Evolutionary conservation across 352 stramenopile species (phyloP), one percentile per base, ranked within the genome.

Genomic region (Blastocystis hominis): DNA sequence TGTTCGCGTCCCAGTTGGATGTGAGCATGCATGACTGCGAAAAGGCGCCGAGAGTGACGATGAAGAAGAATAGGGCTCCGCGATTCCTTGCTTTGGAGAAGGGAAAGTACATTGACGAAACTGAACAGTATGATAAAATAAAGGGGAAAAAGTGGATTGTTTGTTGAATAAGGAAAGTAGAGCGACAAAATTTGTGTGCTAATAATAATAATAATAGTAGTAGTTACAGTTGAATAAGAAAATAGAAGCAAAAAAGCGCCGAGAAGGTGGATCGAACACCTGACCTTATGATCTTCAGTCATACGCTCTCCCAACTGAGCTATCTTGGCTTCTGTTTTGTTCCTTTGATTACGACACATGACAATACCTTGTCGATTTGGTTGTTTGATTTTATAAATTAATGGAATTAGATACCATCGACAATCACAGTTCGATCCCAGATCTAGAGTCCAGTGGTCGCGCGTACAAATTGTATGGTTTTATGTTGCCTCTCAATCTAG

Each of bases 251-350:
- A 76, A 76, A 76, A 76, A 76, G 64, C 64, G 64, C 64, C 64
- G 64, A 76, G 64, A 76, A 76, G 64, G 64, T 76, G 64, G 64
- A 76, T 76, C 64, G 64, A 76, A 76, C 64, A 76, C 64, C 64
- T 76, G 64, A 76, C 64, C 64, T 76, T 76, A 76, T 76, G 64
- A 76, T 76, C 64, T 76, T 76, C 64, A 76, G 64, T 76, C 64
- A 76, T 76, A 76, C 64, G 64, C 64, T 76, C 64, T 76, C 64
- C 64, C 64, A 76, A 76, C 64, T 76, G 64, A 76, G 64, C 64
- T 76, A 76, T 76, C 64, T 76, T 76, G 64, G 64, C 64, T 76
- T 55, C 24, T 30, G 24, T 30, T 30, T 30, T 30, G 24, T 0
- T 30, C 24, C 24, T 30, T 30, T 30, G 24, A 30, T 30, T 30